Conservation (phyloP, 1,139 yeast genomes). For the Diutina sp. region DNA sequence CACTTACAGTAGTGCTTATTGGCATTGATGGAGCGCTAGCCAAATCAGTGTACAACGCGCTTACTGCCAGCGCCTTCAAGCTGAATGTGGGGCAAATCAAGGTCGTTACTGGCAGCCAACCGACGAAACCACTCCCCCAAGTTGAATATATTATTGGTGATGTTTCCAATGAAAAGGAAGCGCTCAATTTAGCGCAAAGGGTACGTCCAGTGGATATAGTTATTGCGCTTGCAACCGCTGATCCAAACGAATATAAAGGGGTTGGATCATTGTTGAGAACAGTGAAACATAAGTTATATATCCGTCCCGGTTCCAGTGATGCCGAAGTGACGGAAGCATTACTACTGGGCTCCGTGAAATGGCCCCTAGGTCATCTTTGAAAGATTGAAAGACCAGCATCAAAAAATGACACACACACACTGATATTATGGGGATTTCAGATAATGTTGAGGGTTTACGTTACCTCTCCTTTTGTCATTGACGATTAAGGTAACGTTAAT, state of each 20-base stretch:
- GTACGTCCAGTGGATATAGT: slow-evolving; percentile 39
- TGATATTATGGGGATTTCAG: too few relatives aligned
- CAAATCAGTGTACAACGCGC: slow-evolving; percentile 29
- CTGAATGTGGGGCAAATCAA: slow-evolving; percentile 36
- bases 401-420: too few relatives aligned
- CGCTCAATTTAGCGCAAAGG: slow-evolving; percentile 12
- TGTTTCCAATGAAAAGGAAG: slow-evolving; percentile 13
- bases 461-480: too few relatives aligned
- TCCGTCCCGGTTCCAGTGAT: slow-evolving; percentile 58
- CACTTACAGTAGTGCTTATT: slow-evolving; percentile 27
- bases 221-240: slow-evolving; percentile 27
- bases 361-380: too few relatives aligned
- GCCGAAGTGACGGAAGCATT: slow-evolving; percentile 8
- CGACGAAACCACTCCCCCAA: slow-evolving; percentile 14
- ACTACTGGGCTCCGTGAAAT: slow-evolving; percentile 21
- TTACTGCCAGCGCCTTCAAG: slow-evolving; percentile 25
- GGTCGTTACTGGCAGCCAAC: slow-evolving; percentile 30
- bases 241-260: slow-evolving; percentile 12
- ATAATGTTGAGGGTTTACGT: too few relatives aligned
- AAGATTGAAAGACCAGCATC: too few relatives aligned
- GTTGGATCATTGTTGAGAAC: slow-evolving; percentile 21
- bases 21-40: slow-evolving; percentile 46
- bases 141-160: slow-evolving; percentile 27
- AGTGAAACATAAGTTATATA: slow-evolving; percentile 37
- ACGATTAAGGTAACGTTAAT: too few relatives aligned